Base-by-base conservation (phyloP, 768 basidiomycete species). In the Strobilomyces dryophilus region DNA sequence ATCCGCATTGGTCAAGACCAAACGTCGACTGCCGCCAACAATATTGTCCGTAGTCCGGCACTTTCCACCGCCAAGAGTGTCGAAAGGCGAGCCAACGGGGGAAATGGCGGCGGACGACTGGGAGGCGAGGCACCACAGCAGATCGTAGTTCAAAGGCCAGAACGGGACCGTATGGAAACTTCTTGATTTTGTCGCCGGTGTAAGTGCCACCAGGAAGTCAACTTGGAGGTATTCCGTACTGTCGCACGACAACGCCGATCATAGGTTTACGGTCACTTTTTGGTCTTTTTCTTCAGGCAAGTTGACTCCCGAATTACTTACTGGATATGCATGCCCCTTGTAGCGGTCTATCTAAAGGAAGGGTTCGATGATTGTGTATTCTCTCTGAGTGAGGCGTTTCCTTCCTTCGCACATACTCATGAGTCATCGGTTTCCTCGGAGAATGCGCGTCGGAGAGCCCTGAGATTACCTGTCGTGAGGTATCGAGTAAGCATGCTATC, bases 1-100 rank as follows among this genome's bases (percentile, higher is more conserved):
- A 73, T 92, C 44, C 81, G 71, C 54, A 78, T 90, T 44, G 83
- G 84, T 9, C 78, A 83, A 47, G 85, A 81, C n/a, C 73, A 79
- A 56, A 75, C 67, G 5, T 45, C 72, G 15, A 50, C 59, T 18
- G 63, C 66, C 54, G 53, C 54, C 18, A 47, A 42, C 14, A 50
- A 44, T n/a, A 17, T 49, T 47, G 35, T 44, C 24, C 40, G 40
- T 34, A 54, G 47, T 41, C 41, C 49, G 42, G 21, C 44, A 31
- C 12, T 24, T 4, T 42, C 29, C 18, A 39, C 59, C 29, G 42
- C 46, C 47, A 48, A 51, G 53, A 57, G 49, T 4, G 51, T 10
- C n/a, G 50, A 53, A 46, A 51, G 15, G 37, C 44, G 50, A 37
- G 37, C 46, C 48, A 55, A 20, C 20, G 59, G 43, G 49, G 57